A percentile compares a stretch with the other conserved stretches of the same genome.
Conservation (phyloP, 768 basidiomycete species). For the Tricholoma hemisulphureum region DNA sequence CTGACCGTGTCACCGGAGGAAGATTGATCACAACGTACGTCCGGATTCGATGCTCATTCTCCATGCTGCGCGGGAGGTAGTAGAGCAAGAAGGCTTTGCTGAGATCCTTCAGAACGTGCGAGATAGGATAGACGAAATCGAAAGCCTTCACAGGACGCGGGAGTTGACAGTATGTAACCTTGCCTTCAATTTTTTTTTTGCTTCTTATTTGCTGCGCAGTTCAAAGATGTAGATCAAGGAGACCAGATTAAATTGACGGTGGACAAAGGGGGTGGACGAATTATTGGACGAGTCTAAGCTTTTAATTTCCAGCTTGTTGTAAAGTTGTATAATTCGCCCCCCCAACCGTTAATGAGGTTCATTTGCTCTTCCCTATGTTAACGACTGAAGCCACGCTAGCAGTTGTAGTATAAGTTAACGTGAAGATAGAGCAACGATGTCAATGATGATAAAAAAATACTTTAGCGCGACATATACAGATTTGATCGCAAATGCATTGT, state of each 20-base stretch:
- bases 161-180: slow-evolving; percentile 59
- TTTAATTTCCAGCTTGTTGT: no score
- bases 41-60: slow-evolving; percentile 80
- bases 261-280: slow-evolving; percentile 50
- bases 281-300: slow-evolving; percentile 11
- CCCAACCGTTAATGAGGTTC: slow-evolving; percentile 8
- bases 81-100: slow-evolving; percentile 74
- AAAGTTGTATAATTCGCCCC: slow-evolving; percentile 3
- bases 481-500: neutral
- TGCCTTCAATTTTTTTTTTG: slow-evolving; percentile 6
- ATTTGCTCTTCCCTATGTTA: slow-evolving; percentile 9
- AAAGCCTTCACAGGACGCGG: slow-evolving; percentile 75
- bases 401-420: slow-evolving; percentile 10
- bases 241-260: slow-evolving; percentile 52
- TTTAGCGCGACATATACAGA: slow-evolving; percentile 27
- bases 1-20: slow-evolving; percentile 11
- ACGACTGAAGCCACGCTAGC: neutral
- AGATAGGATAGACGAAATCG: slow-evolving; percentile 81
- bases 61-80: slow-evolving; percentile 68
- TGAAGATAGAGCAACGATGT: slow-evolving; percentile 13
- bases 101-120: slow-evolving; percentile 72
- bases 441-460: slow-evolving; percentile 15
- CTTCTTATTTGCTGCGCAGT: slow-evolving; percentile 31
- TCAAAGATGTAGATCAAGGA: slow-evolving; percentile 49
- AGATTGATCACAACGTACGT: slow-evolving; percentile 74